Conservation (phyloP, 805 yeast species). For the Barnettozyma pratensis region DNA sequence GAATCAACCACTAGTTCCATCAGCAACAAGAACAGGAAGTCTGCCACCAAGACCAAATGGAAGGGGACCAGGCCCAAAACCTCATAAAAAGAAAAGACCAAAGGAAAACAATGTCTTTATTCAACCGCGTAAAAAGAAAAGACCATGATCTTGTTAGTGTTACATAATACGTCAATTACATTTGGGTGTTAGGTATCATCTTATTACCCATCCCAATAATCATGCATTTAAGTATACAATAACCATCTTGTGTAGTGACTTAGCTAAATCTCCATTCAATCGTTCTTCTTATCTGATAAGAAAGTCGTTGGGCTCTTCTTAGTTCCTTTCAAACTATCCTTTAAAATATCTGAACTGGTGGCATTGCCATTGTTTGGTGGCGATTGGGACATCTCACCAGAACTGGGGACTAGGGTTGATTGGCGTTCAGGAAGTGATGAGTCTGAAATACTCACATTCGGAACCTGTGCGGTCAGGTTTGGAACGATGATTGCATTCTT, state of each 20-base stretch:
- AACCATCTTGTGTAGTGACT: too few species aligned
- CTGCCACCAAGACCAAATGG: constrained; percentile 10
- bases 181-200: not conserved
- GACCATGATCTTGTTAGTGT: not conserved
- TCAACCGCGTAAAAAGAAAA: constrained; percentile 6
- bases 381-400: constrained; percentile 2
- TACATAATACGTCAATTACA: too few species aligned
- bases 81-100: constrained; percentile 7
- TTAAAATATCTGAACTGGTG: not conserved
- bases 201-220: not conserved
- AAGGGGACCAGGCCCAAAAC: not conserved
- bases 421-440: not conserved
- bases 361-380: not conserved
- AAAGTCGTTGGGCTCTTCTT: not conserved
- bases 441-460: not conserved
- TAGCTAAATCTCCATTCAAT: not conserved
- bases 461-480: not conserved
- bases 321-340: not conserved
- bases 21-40: constrained; percentile 15
- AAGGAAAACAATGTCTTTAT: constrained; percentile 9
- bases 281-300: constrained; percentile 3
- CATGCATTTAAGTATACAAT: not conserved
- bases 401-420: not conserved
- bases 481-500: not conserved
- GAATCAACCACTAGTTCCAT: not conserved